Base-by-base conservation (phyloP, 108 stramenopile genomes). In the Epithemia pelagica region DNA sequence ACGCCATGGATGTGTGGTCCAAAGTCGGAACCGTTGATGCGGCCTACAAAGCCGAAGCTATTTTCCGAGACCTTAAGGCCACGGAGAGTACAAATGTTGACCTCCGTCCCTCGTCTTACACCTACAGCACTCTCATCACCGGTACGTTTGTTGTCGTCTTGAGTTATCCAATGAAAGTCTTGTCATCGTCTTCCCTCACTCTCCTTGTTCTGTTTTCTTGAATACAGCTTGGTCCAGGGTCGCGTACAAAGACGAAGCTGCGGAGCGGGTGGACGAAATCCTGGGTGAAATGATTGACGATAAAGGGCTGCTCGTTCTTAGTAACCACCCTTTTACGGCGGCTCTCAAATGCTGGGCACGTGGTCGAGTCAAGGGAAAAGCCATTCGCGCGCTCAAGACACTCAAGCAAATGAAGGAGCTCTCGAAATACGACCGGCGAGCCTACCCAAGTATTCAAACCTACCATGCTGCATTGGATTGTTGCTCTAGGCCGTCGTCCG, bases 381-480 rank as follows among this genome's bases (percentile, higher is more conserved):
- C 78, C 10, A 52, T 72, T 24, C 73, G 70, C 3, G 72, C 73
- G 10, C 62, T 83, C 46, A 74, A 81, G 69, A 62, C 85, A 61
- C 62, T 88, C 30, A 61, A 79, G 29, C 69, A 75, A 58, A 79
- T 85, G 78, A 78, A 74, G 67, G 65, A 74, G n/a, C 75, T 28
- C 67, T 69, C 30, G 29, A 69, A 23, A 28, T 26, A 19, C 51
- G 54, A 68, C 29, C 54, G 30, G 64, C 24, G 58, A 66, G 30
- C 62, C 28, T 59, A 64, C 8, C 84, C 84, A 8, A 74, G 70
- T 28, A 62, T 66, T 10, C 28, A 76, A 28, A 74, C 76, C 29
- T 85, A 85, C 60, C 77, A 79, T 26, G 66, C 59, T 30, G 84
- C 78, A 1, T 70, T 85, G 31, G 84, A 85, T 65, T 77, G 77